Base-by-base conservation (phyloP, 352 stramenopile species). In the Pythium vanterpoolii region DNA sequence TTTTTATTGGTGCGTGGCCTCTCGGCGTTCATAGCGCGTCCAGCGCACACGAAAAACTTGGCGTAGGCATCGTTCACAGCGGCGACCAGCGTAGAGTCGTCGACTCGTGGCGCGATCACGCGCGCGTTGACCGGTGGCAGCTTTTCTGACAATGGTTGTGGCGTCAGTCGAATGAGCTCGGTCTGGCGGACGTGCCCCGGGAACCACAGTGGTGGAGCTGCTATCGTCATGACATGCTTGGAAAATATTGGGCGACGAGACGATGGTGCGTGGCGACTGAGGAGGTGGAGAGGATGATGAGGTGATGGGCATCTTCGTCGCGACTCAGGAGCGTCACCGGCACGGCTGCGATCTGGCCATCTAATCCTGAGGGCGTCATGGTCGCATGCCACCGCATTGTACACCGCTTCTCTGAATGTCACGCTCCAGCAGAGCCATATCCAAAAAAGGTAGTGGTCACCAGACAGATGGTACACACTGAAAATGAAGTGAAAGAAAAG, bases 231-330 rank as follows among this genome's bases (percentile, higher is more conserved):
- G 28, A 23, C 36, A 4, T 36, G 3, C 36, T 62, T 62, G 45
- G 55, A 50, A 5, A 27, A 34, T 2, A 49, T n/a, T 1, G 26
- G 4, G 5, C 55, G 44, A 19, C 55, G 55, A 9, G 31, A 26
- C 3, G 31, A 19, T 9, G 34, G 8, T 2, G 26, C n/a, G 10
- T 53, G 46, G 27, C 38, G 24, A 4, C 13, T 40, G 18, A 21
- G n/a, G 27, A 18, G 30, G 28, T 45, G 42, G n/a, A 49, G 36
- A 24, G 39, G 10, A n/a, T n/a, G n/a, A n/a, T n/a, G n/a, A n/a
- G n/a, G n/a, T n/a, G n/a, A n/a, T n/a, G n/a, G n/a, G 24, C n/a
- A 23, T 69, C 62, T 34, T 69, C 62, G 2, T 69, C 62, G 10
- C 62, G 54, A 24, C 48, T 63, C 31, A 57, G 33, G 18, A 69